A percentile compares a stretch with the other conserved stretches of the same genome.
Conservation (phyloP, 306 rosid genomes). For the Begonia masoniana region DNA sequence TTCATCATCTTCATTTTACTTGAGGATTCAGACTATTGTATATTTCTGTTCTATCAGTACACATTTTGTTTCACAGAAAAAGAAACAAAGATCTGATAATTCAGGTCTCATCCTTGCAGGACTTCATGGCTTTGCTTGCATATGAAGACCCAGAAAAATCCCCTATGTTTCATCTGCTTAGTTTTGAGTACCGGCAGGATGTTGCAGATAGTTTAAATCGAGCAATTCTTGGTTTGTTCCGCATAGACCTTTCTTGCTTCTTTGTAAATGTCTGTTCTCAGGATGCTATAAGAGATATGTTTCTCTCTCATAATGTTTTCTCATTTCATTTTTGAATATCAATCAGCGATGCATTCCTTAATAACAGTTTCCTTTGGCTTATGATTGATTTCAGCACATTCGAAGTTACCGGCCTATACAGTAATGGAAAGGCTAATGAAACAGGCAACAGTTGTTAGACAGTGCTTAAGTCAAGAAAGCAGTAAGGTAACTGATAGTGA, state of each 20-base stretch:
- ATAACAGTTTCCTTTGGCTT: constrained; percentile 14
- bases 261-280: constrained; percentile 1
- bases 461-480: constrained; percentile 49
- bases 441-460: constrained; percentile 68
- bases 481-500: constrained; percentile 38
- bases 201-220: constrained; percentile 73
- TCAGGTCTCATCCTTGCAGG: constrained; percentile 27
- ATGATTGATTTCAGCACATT: constrained; percentile 35
- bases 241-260: constrained; percentile 2
- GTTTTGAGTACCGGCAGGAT: constrained; percentile 56
- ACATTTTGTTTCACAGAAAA: too few species aligned
- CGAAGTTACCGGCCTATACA: constrained; percentile 59
- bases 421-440: constrained; percentile 83
- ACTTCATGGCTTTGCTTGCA: constrained; percentile 80
- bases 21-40: too few species aligned
- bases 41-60: too few species aligned
- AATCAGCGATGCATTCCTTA: background rate
- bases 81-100: background rate
- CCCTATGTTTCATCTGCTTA: constrained; percentile 82
- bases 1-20: too few species aligned
- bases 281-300: constrained; percentile 2
- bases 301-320: background rate
- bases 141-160: constrained; percentile 80
- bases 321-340: background rate
- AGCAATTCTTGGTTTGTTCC: constrained; percentile 72